phyloP scores from a whole-genome alignment of 2,329 filamentous ascomycete species.

The Ophiostoma ips region DNA sequence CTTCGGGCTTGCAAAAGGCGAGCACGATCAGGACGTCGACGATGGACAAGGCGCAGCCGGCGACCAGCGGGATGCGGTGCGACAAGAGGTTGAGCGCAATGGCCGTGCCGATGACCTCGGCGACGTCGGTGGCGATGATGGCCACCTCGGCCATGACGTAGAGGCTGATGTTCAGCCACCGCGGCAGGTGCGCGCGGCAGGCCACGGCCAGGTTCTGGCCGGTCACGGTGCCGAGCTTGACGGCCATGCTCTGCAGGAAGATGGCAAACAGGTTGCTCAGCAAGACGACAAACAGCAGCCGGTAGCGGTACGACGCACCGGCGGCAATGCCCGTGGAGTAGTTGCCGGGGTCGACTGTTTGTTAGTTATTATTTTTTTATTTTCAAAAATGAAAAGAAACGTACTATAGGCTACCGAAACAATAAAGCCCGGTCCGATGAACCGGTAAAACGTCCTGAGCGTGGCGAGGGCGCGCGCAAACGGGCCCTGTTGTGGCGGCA shows the following conservation, averaged over 20 bases:
- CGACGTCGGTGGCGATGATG: constrained; percentile 59
- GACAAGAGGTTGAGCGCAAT: constrained; percentile 55
- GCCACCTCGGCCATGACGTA: constrained; percentile 50
- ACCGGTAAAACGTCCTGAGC: constrained; percentile 29
- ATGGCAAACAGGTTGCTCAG: constrained; percentile 59
- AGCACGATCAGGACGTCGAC: constrained; percentile 54
- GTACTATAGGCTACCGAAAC: constrained; percentile 40
- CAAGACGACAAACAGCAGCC: constrained; percentile 53
- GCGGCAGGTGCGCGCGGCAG: constrained; percentile 49
- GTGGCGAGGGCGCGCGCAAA: constrained; percentile 29
- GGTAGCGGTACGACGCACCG: constrained; percentile 51
- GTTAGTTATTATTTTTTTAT: too few relatives aligned
- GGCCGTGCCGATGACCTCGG: constrained; percentile 58
- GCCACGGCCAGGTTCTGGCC: constrained; percentile 54
- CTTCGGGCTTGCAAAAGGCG: constrained; percentile 41
- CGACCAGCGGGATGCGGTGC: constrained; percentile 49
- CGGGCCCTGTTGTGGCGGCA: not conserved
- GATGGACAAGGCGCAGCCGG: constrained; percentile 55
- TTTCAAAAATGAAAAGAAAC: not conserved
- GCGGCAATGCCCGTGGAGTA: constrained; percentile 55
- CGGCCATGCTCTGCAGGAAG: constrained; percentile 52
- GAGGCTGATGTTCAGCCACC: constrained; percentile 48
- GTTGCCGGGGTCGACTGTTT: constrained; percentile 44
- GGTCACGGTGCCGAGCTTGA: constrained; percentile 56
- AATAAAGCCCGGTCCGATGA: constrained; percentile 53